Evolutionary conservation across 2,329 filamentous ascomycete species (phyloP), one percentile per base, ranked within the genome.

Genomic region (Aspergillus oerlinghausenensis): DNA sequence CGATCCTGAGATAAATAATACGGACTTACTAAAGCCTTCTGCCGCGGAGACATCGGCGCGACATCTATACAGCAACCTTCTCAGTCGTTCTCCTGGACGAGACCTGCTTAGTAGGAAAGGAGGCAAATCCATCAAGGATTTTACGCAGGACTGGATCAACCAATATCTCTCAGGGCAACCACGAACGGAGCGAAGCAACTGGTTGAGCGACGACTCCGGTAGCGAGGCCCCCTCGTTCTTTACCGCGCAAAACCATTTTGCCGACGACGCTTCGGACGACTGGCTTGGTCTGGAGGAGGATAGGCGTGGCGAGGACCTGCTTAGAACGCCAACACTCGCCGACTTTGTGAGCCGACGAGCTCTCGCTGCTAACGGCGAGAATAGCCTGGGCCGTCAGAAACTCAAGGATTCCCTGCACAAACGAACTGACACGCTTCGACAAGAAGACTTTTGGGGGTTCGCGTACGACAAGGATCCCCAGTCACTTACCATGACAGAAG

Each of bases 101-200:
- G 66, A 69, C 51, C 50, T 66, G 50, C 59, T 60, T 8, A 63
- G 62, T 29, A 57, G 59, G 32, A 67, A 65, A 60, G 66, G 61
- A 55, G 70, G 67, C 28, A 73, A 70, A 50, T 72, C 74, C 1
- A 75, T 75, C 56, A 70, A 71, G 60, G 85, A 87, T 57, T 82
- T 92, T 54, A 91, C 88, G 0, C 88, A 92, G 72, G 88, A 92
- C 77, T 93, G 90, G 90, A 91, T 94, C 63, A 88, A 89, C 59
- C 88, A 90, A 60, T 90, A 92, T 68, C 86, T 90, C n/a, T 83
- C 87, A n/a, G 83, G 84, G 61, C 84, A 88, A 63, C 82, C 81
- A 62, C 82, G 85, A 63, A 84, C 82, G 32, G 89, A 94, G 70
- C 84, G 85, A 63, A 85, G 84, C 59, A 88, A 91, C 73, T 96